Base-by-base conservation (phyloP, 2,329 filamentous ascomycete species). In the Colletotrichum brevisporum region DNA sequence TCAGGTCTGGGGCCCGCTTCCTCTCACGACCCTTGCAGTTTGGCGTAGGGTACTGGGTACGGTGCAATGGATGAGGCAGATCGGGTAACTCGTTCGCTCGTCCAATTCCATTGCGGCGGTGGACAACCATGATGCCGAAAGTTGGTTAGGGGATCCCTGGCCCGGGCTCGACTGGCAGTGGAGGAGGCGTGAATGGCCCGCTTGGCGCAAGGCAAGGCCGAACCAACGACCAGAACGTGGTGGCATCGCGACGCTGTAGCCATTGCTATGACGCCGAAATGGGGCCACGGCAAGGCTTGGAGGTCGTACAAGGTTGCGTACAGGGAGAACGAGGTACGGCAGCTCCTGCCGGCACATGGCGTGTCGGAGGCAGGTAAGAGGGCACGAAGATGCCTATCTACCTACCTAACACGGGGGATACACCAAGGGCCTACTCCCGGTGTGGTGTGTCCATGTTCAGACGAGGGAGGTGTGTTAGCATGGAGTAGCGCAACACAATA, bases 211-310 rank as follows among this genome's bases (percentile, higher is more conserved):
- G 13, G 51, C 24, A 60, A 52, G 24, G 43, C 27, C 18, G 43
- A 26, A 43, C 21, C 43, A 65, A 65, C 61, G 50, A 36, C 66
- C 18, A 48, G 51, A 16, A 41, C 16, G 21, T 63, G 41, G 50
- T 54, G 26, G 18, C 31, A 65, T 64, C 27, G 48, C 61, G 53
- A 51, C 48, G 31, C 54, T 60, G 66, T 43, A 51, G 31, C 13
- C 36, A 26, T 31, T 50, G 24, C 16, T 58, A 68, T 65, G 66
- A 69, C 66, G 61, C 55, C 54, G 54, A 50, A 69, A 65, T 65
- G 61, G 50, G 50, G 26, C 66, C 61, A 60, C 31, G 51, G 55
- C 27, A 54, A 15, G 48, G 54, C 48, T 48, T 56, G 24, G 26
- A 27, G 55, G 55, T 61, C 43, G 51, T 41, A 52, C 50, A 67